Conservation (phyloP, 169 alveolate genomes). For the Plasmodium fragile region DNA sequence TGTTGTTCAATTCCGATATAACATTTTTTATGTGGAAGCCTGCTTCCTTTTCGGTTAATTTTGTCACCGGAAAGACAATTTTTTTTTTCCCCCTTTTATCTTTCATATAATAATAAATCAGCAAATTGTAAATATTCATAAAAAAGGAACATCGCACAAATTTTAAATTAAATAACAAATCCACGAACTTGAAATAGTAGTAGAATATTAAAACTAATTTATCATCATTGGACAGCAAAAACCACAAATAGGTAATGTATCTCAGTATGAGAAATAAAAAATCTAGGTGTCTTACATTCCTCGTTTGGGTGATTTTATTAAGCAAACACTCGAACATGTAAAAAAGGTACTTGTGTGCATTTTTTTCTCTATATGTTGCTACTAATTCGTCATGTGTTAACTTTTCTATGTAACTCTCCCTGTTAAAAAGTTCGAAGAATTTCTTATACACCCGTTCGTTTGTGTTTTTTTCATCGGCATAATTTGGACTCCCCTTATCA, state of each 20-base stretch:
- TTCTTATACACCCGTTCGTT: constrained; percentile 42
- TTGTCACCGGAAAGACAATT: constrained; percentile 16
- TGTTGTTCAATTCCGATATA: constrained; percentile 41
- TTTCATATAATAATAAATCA: constrained; percentile 37
- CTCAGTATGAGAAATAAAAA: constrained; percentile 55
- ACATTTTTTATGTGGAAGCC: constrained; percentile 5
- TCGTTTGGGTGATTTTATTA: constrained; percentile 37
- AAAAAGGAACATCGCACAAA: constrained; percentile 43
- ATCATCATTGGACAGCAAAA: constrained; percentile 38
- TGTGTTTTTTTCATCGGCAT: constrained; percentile 17
- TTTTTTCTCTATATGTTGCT: constrained; percentile 41
- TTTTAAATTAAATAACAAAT: constrained; percentile 43
- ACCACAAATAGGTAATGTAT: constrained; percentile 65
- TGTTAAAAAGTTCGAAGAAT: constrained; percentile 56
- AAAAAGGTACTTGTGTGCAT: constrained; percentile 54
- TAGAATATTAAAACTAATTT: constrained; percentile 57
- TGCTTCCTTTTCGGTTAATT: constrained; percentile 36
- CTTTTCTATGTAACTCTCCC: constrained; percentile 44
- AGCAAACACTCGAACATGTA: constrained; percentile 52
- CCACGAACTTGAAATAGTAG: constrained; percentile 57
- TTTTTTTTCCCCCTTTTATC: constrained; percentile 13
- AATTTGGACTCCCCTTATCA: constrained; percentile 14
- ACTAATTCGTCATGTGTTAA: constrained; percentile 30
- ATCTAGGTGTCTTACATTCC: constrained; percentile 40
- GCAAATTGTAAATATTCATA: constrained; percentile 31